A percentile compares a stretch with the other conserved stretches of the same genome.
Conservation (phyloP, 768 basidiomycete genomes). For the Podaxis sp. region DNA sequence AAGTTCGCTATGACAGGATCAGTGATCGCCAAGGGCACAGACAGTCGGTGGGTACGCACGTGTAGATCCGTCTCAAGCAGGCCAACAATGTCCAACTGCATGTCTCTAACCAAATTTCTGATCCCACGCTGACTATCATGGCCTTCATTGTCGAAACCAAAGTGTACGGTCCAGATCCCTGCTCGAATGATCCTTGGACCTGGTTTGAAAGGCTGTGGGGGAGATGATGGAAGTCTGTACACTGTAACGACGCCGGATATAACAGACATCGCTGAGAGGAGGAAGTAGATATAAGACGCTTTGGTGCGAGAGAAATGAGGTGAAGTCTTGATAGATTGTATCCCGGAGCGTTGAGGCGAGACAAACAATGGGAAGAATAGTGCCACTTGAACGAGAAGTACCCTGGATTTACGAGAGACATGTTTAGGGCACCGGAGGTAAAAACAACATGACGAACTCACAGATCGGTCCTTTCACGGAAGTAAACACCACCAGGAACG, state of each 20-base stretch:
- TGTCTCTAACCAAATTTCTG: conserved; percentile 63
- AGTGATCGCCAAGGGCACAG: neutral
- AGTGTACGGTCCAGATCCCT: conserved; percentile 92
- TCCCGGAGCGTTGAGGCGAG: neutral
- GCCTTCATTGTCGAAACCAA: conserved; percentile 76
- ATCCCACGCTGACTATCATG: conserved; percentile 72
- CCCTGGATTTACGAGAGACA: conserved; percentile 34
- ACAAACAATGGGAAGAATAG: conserved; percentile 42
- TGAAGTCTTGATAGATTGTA: neutral
- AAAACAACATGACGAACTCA: conserved; percentile 35
- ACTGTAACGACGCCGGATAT: conserved; percentile 53
- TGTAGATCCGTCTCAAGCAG: conserved; percentile 85
- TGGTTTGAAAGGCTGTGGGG: conserved; percentile 59
- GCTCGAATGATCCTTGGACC: conserved; percentile 71
- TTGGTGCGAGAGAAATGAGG: conserved; percentile 12
- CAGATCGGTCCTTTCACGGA: conserved; percentile 79
- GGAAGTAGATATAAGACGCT: conserved; percentile 27
- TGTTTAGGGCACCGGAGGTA: neutral
- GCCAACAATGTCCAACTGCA: conserved; percentile 85
- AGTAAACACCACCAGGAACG: conserved; percentile 73
- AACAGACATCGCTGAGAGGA: conserved; percentile 41
- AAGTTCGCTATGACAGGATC: conserved; percentile 30
- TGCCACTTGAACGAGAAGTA: conserved; percentile 52
- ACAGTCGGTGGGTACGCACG: conserved; percentile 43
- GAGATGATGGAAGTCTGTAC: conserved; percentile 48